Percentiles rank a stretch among this genome's conserved stretches.
These are phyloP conservation scores for Heterobasidion occidentale DNA, from an alignment of 1,284 basidiomycete genomes.

Conservation along the genomic window DNA sequence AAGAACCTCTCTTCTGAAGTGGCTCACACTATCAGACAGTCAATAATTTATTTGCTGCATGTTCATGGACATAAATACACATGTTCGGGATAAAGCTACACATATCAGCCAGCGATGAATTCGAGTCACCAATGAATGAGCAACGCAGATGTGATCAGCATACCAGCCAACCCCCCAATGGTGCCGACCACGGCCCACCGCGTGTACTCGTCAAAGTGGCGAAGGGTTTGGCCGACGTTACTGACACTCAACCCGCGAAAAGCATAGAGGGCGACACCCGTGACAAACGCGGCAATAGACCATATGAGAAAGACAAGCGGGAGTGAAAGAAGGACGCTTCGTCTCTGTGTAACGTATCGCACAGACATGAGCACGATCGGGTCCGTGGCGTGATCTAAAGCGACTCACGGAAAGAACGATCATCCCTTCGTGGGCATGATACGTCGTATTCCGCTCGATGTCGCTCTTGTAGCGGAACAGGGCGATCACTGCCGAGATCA, in stretches of 20 bases:
- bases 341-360: constrained; percentile 30
- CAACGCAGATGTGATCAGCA: constrained; percentile 45
- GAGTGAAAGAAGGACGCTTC: constrained; percentile 59
- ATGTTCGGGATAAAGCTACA: not conserved
- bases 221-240: constrained; percentile 24
- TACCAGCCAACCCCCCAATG: constrained; percentile 53
- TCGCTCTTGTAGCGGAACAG: constrained; percentile 62
- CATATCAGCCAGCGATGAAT: too few species aligned
- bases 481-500: constrained; percentile 57
- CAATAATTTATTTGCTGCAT: too few species aligned
- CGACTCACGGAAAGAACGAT: constrained; percentile 10
- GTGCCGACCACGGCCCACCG: constrained; percentile 56
- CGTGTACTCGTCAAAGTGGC: constrained; percentile 48
- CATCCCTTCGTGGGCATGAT: constrained; percentile 33
- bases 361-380: constrained; percentile 2
- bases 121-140: constrained; percentile 30
- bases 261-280: constrained; percentile 57
- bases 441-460: constrained; percentile 40
- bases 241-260: constrained; percentile 41
- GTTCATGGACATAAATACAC: not conserved
- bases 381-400: not conserved
- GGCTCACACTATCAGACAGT: too few species aligned
- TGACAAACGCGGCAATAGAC: constrained; percentile 56
- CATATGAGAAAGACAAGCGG: constrained; percentile 67
- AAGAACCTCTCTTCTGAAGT: too few species aligned